phyloP scores from a whole-genome alignment of 75 land plant species.

The Azolla pinnata region DNA sequence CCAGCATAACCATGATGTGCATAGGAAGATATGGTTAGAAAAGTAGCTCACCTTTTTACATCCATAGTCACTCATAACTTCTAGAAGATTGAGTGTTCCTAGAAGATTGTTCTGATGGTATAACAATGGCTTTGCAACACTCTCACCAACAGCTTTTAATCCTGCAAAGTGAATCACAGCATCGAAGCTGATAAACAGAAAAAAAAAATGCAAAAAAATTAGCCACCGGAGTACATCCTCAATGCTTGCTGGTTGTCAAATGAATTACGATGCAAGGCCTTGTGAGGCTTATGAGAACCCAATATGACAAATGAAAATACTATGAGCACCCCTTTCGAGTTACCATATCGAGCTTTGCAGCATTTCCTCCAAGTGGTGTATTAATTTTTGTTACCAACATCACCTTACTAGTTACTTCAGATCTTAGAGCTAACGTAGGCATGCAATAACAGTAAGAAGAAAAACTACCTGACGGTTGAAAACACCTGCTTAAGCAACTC shows the following conservation, averaged over 20 bases:
- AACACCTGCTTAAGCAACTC: slow-evolving; percentile 59
- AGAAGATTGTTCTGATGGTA: slow-evolving; percentile 78
- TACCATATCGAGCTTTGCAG: too few species aligned
- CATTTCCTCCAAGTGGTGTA: too few species aligned
- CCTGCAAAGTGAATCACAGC: slow-evolving; percentile 98
- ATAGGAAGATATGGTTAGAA: neutral
- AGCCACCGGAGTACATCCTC: neutral
- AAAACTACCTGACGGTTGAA: slow-evolving; percentile 34
- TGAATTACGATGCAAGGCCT: too few species aligned
- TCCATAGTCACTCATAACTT: slow-evolving; percentile 57
- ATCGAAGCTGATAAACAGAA: slow-evolving; percentile 50
- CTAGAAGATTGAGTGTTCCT: slow-evolving; percentile 69
- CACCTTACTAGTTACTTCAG: too few species aligned
- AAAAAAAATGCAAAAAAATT: neutral
- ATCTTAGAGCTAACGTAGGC: too few species aligned
- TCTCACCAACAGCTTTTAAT: slow-evolving; percentile 91
- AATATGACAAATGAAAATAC: slow-evolving; percentile 2
- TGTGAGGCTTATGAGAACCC: neutral
- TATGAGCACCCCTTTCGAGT: too few species aligned
- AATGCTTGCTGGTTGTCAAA: neutral
- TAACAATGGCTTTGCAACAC: slow-evolving; percentile 60
- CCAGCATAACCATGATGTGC: neutral
- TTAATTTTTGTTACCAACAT: too few species aligned
- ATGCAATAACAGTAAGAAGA: neutral
- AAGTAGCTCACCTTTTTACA: slow-evolving; percentile 61